phyloP scores from a whole-genome alignment of 2,329 filamentous ascomycete genomes.

The Zalaria sp. region DNA sequence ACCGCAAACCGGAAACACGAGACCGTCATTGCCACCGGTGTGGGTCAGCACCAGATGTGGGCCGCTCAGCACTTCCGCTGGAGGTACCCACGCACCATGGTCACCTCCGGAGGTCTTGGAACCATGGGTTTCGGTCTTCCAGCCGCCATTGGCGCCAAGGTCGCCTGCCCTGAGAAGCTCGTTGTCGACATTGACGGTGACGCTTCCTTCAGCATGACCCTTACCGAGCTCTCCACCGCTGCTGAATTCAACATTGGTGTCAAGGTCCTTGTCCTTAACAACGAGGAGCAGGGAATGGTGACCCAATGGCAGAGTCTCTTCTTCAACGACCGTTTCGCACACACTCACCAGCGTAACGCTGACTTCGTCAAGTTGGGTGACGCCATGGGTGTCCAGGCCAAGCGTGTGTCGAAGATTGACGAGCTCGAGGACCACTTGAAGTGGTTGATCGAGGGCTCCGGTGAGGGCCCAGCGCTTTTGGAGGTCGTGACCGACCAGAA shows the following conservation, averaged over 20 bases:
- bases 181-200: conserved; percentile 96
- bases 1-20: conserved; percentile 67
- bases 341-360: conserved; percentile 92
- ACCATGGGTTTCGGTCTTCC: conserved; percentile 95
- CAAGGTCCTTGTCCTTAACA: conserved; percentile 91
- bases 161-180: conserved; percentile 63
- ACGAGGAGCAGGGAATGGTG: conserved; percentile 97
- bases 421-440: conserved; percentile 66
- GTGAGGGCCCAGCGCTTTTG: conserved; percentile 80
- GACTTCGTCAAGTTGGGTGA: conserved; percentile 89
- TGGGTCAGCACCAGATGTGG: conserved; percentile 99
- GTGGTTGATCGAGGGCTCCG: conserved; percentile 64
- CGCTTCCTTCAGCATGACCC: conserved; percentile 97
- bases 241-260: conserved; percentile 93
- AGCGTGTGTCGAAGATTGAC: conserved; percentile 56
- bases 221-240: conserved; percentile 86
- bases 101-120: conserved; percentile 89
- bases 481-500: conserved; percentile 84
- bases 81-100: conserved; percentile 82
- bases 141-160: conserved; percentile 89
- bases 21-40: conserved; percentile 83
- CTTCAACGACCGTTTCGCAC: conserved; percentile 84
- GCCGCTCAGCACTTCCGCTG: conserved; percentile 92
- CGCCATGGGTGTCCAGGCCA: conserved; percentile 73
- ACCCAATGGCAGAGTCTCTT: conserved; percentile 98